A percentile compares a stretch with the other conserved stretches of the same genome.
phyloP scores from a whole-genome alignment of 78 protist genomes.

The Dictyostelium firmibasis region DNA sequence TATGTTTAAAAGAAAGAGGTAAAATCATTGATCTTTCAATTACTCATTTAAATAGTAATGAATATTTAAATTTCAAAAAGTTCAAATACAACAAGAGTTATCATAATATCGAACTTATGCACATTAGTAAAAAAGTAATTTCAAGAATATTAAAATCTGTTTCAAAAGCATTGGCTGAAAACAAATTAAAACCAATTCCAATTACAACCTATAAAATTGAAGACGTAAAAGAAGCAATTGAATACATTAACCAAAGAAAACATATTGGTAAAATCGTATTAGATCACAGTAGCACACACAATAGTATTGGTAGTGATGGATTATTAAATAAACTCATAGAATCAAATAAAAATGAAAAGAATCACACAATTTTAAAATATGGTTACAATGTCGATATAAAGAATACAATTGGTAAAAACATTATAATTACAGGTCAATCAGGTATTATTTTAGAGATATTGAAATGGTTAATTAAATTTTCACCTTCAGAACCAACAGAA shows the following conservation, averaged over 20 bases:
- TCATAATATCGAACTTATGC: background rate
- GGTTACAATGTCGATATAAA: background rate
- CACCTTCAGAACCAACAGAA: background rate
- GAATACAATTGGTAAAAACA: background rate
- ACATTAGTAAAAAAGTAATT: background rate
- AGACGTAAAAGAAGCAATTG: constrained; percentile 45
- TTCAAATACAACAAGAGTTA: constrained; percentile 8
- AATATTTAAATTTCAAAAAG: background rate
- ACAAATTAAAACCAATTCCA: constrained; percentile 15
- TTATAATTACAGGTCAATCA: constrained; percentile 64
- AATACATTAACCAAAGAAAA: constrained; percentile 20
- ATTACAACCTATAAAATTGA: background rate
- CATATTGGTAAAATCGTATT: constrained; percentile 61
- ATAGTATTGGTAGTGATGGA: background rate
- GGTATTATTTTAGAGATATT: constrained; percentile 30
- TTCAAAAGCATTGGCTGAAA: background rate
- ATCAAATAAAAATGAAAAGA: background rate
- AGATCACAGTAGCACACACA: background rate
- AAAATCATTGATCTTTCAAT: constrained; percentile 41
- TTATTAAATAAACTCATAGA: background rate
- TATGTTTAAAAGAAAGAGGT: constrained; percentile 6
- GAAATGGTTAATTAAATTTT: constrained; percentile 32
- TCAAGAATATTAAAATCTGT: background rate
- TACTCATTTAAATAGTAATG: background rate
- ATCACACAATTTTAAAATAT: background rate